Percentiles rank a stretch among this genome's conserved stretches.
Evolutionary conservation across 2,329 filamentous ascomycete species (phyloP).

Genomic region (Fusarium tjaetaba): DNA sequence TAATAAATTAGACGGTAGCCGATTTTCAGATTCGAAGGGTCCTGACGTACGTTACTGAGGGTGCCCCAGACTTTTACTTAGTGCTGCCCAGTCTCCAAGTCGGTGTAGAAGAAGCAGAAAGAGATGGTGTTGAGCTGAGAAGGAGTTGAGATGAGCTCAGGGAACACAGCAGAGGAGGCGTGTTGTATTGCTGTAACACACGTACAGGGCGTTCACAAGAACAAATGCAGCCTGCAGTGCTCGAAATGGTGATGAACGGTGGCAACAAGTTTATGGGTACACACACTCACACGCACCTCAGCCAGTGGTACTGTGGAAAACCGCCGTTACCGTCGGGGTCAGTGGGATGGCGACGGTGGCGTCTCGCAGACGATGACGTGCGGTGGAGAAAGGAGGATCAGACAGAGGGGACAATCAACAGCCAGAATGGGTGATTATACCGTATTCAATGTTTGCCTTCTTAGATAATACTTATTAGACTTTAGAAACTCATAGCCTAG

Average conservation of each 20-base stretch:
- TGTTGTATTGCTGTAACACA: constrained; percentile 6
- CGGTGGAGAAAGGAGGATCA: constrained; percentile 23
- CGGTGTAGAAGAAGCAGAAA: neutral
- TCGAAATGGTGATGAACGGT: constrained; percentile 22
- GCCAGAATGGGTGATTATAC: neutral
- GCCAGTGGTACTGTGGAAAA: neutral
- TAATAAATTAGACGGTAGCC: constrained; percentile 21
- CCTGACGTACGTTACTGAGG: constrained; percentile 7
- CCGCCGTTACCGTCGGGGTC: constrained; percentile 28
- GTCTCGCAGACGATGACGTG: constrained; percentile 40
- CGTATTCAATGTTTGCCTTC: neutral
- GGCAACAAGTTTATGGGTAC: constrained; percentile 18
- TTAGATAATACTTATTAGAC: neutral
- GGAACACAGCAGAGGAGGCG: neutral
- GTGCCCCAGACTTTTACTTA: neutral
- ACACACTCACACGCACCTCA: neutral
- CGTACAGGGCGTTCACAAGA: constrained; percentile 9
- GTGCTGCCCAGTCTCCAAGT: neutral
- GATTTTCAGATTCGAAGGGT: constrained; percentile 10
- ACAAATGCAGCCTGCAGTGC: neutral
- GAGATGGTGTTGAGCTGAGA: neutral
- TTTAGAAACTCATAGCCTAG: neutral
- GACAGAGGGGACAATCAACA: neutral
- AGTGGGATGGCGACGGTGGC: constrained; percentile 37
- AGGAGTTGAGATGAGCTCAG: neutral